Conservation (phyloP, 2,329 filamentous ascomycete species). For the Orbilia blumenaviensis region DNA sequence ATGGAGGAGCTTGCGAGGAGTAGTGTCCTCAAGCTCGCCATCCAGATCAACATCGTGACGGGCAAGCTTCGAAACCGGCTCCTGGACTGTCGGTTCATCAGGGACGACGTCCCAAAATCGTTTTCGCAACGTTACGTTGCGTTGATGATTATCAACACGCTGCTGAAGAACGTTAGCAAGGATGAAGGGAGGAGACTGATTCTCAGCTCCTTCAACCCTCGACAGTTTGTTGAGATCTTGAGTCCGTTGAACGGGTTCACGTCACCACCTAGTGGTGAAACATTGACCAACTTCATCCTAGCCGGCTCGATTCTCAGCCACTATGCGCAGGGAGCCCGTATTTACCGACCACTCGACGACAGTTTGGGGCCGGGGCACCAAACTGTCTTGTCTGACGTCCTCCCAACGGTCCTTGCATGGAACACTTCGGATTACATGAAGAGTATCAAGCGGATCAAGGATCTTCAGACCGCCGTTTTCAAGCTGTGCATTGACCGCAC, state of each 20-base stretch:
- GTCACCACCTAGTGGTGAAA: conserved; percentile 4
- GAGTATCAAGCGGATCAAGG: conserved; percentile 28
- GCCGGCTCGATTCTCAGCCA: conserved; percentile 25
- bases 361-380: conserved; percentile 57
- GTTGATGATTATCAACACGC: conserved; percentile 45
- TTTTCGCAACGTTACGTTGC: conserved; percentile 51
- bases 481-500: conserved; percentile 49
- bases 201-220: conserved; percentile 37
- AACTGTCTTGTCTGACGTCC: conserved; percentile 56
- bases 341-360: conserved; percentile 56
- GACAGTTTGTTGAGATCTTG: conserved; percentile 44
- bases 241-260: conserved; percentile 10
- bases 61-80: conserved; percentile 35
- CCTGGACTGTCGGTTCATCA: conserved; percentile 43
- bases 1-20: conserved; percentile 40
- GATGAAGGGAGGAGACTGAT: conserved; percentile 46
- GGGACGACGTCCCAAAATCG: conserved; percentile 19
- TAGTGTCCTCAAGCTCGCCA: conserved; percentile 48
- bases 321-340: conserved; percentile 33
- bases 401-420: conserved; percentile 43
- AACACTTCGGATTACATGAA: conserved; percentile 10
- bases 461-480: conserved; percentile 36
- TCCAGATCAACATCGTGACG: conserved; percentile 40
- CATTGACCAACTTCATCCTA: conserved; percentile 13
- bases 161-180: conserved; percentile 40